These are phyloP conservation scores for Aspergillus leporis DNA, from an alignment of 495 filamentous ascomycete species.

Conservation along the genomic window DNA sequence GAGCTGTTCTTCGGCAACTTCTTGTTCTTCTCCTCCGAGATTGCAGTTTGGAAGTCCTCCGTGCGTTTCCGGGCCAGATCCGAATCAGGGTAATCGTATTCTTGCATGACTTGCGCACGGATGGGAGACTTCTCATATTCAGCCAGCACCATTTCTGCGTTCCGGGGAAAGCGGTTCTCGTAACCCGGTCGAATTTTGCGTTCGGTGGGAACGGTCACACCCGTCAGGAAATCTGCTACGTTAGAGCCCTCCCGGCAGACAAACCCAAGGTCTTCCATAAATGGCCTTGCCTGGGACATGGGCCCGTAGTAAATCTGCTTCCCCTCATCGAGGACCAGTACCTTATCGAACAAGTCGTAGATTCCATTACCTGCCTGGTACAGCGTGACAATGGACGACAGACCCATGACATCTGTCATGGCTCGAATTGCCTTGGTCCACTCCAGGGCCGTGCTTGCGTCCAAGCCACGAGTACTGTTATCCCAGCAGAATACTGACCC, in stretches of 20 bases:
- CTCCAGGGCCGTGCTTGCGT: conserved; percentile 61
- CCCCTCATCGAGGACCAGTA: conserved; percentile 65
- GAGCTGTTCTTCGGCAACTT: conserved; percentile 43
- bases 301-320: conserved; percentile 63
- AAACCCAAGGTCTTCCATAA: conserved; percentile 72
- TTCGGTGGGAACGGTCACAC: conserved; percentile 69
- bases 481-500: conserved; percentile 66
- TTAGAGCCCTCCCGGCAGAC: conserved; percentile 66
- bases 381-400: conserved; percentile 51
- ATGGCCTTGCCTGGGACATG: conserved; percentile 58
- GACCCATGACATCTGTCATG: conserved; percentile 47
- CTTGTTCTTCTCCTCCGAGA: conserved; percentile 46
- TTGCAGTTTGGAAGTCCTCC: conserved; percentile 48
- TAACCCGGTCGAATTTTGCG: conserved; percentile 58
- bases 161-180: conserved; percentile 48
- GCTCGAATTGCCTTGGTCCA: conserved; percentile 50
- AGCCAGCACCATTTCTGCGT: conserved; percentile 36
- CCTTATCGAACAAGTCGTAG: conserved; percentile 67
- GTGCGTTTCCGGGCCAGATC: conserved; percentile 46
- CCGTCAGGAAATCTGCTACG: conserved; percentile 70
- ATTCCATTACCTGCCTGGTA: conserved; percentile 67
- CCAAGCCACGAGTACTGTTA: conserved; percentile 61
- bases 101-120: conserved; percentile 35
- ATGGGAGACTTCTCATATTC: conserved; percentile 45
- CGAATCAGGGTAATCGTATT: conserved; percentile 52